Base-by-base conservation (phyloP, 805 yeast species). In the Candida rishiriensis region DNA sequence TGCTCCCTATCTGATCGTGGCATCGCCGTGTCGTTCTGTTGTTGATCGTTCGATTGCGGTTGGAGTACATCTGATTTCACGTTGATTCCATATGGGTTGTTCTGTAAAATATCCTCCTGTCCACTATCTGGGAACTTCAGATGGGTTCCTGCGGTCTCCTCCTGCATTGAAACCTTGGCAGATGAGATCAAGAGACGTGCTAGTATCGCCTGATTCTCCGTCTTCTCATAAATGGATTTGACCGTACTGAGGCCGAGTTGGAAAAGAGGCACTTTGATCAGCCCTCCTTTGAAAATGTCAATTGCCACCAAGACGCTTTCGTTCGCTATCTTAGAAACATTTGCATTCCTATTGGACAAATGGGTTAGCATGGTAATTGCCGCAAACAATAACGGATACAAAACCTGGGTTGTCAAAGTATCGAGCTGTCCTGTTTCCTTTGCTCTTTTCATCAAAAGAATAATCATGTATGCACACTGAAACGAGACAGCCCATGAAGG, bases 401-500 rank as follows among this genome's bases (percentile, higher is more conserved):
- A 26, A 15, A 21, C 31, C 12, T n/a, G 28, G 30, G 39, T 42
- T n/a, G 41, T 43, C 31, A 47, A 34, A 39, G 37, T 42, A 3
- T 43, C 38, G 9, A 33, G 21, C 8, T 50, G 46, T 16, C 52
- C 46, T 16, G 48, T 41, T 10, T 35, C 43, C 16, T 45, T 30
- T 15, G 39, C 37, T 5, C 17, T 15, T 12, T 39, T 38, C 21
- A 80, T 78, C 12, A 84, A 83, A 36, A 72, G 73, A 36, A 72
- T 57, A 47, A 84, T 80, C 81, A 82, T 81, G 53, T 83, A 75
- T 1, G 89, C 86, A 2, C 89, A 85, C 57, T 83, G 87, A 67
- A 83, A 84, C 3, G 87, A 82, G 45, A 84, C 80, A 3, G 87
- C 85, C 82, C 86, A 79, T 11, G 84, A 76, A 2, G 85, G 85